These are phyloP conservation scores for Aspergillus ostianus DNA, from an alignment of 495 filamentous ascomycete species.

Conservation along the genomic window DNA sequence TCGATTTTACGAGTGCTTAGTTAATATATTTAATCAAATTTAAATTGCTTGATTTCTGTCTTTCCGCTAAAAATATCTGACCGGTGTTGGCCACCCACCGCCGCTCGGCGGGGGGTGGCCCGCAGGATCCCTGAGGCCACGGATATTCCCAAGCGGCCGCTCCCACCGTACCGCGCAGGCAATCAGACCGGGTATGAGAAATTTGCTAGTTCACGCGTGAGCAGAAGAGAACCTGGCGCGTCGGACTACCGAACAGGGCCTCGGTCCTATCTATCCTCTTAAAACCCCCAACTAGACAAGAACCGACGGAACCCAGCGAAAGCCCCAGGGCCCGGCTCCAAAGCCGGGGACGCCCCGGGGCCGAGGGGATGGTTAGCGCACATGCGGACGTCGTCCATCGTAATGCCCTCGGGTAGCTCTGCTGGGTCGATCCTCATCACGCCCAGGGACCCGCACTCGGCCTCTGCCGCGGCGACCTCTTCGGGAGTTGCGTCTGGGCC, in stretches of 20 bases:
- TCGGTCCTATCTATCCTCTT: neutral
- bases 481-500: slow-evolving; percentile 22
- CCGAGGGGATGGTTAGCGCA: slow-evolving; percentile 23
- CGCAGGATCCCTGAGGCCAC: too few relatives aligned
- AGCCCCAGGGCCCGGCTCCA: slow-evolving; percentile 17
- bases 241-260: neutral
- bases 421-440: slow-evolving; percentile 23
- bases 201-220: neutral
- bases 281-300: slow-evolving; percentile 21
- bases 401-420: slow-evolving; percentile 21
- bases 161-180: neutral
- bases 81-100: too few relatives aligned
- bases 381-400: slow-evolving; percentile 20
- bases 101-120: too few relatives aligned
- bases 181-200: too few relatives aligned
- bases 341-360: slow-evolving; percentile 11
- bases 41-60: too few relatives aligned
- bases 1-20: too few relatives aligned
- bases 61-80: too few relatives aligned
- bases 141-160: neutral
- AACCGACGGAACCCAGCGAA: slow-evolving; percentile 19
- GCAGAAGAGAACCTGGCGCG: too few relatives aligned
- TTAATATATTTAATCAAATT: too few relatives aligned
- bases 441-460: slow-evolving; percentile 22
- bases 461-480: slow-evolving; percentile 21